A percentile compares a stretch with the other conserved stretches of the same genome.
phyloP scores from a whole-genome alignment of 306 rosid genomes.

The Quercus suber region DNA sequence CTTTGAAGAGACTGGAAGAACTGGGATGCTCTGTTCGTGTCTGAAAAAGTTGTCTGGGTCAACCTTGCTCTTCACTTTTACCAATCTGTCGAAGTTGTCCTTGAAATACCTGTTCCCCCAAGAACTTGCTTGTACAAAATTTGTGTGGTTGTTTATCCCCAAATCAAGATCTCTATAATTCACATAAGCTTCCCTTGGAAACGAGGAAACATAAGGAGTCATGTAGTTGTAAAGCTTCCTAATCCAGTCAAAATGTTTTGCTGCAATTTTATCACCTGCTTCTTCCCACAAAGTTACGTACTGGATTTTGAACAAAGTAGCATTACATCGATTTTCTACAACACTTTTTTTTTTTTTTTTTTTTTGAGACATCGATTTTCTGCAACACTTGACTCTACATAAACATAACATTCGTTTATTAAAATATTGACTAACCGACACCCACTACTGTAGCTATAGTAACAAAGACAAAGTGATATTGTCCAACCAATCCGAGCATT shows the following conservation, averaged over 20 bases:
- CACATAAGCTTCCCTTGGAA: slow-evolving; percentile 79
- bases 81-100: slow-evolving; percentile 61
- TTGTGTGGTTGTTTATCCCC: slow-evolving; percentile 63
- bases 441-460: too few species aligned
- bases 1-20: slow-evolving; percentile 38
- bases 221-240: slow-evolving; percentile 68
- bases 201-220: slow-evolving; percentile 63
- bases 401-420: too few species aligned
- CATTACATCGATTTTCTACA: too few species aligned
- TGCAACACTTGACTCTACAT: too few species aligned
- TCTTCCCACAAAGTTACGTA: slow-evolving; percentile 45
- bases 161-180: slow-evolving; percentile 84
- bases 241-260: slow-evolving; percentile 67
- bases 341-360: too few species aligned
- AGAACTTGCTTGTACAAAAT: slow-evolving; percentile 42
- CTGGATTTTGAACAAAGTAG: slow-evolving; percentile 61
- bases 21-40: slow-evolving; percentile 91
- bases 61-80: slow-evolving; percentile 56
- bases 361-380: too few species aligned
- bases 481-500: slow-evolving; percentile 10
- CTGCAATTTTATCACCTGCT: slow-evolving; percentile 26
- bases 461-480: neutral
- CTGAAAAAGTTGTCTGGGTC: slow-evolving; percentile 88
- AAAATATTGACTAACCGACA: too few species aligned
- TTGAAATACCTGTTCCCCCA: slow-evolving; percentile 85